Evolutionary conservation across 768 basidiomycete species (phyloP).

Genomic region (Podaxis rugospora): DNA sequence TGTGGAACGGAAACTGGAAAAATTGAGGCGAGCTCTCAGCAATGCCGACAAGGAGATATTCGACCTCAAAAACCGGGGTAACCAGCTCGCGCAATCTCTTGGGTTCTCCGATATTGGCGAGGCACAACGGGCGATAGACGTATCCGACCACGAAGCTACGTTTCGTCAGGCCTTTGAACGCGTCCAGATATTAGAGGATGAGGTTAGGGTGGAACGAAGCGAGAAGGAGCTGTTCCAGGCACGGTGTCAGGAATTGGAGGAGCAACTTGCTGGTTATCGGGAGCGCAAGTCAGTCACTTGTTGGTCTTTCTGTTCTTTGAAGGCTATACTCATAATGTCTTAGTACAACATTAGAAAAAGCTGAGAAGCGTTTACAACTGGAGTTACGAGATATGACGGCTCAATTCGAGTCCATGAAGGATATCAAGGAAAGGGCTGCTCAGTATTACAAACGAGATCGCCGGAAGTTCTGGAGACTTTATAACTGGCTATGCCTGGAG

Average conservation of each 20-base stretch:
- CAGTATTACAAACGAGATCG: conserved; percentile 36
- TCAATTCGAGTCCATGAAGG: conserved; percentile 41
- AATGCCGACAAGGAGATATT: conserved; percentile 30
- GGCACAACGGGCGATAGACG: conserved; percentile 36
- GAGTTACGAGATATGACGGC: conserved; percentile 32
- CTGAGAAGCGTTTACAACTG: conserved; percentile 10
- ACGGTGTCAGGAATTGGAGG: conserved; percentile 18
- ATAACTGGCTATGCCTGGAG: conserved; percentile 27
- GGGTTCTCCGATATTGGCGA: conserved; percentile 41
- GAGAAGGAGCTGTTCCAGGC: conserved; percentile 21
- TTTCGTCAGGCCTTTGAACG: conserved; percentile 34
- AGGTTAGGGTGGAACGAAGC: conserved; percentile 19
- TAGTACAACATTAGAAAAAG: conserved; percentile 4
- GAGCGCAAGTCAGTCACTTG: neutral
- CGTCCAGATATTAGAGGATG: conserved; percentile 26
- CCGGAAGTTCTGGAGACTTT: conserved; percentile 46
- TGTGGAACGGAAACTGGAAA: conserved; percentile 23
- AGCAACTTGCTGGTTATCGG: conserved; percentile 15
- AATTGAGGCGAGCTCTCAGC: conserved; percentile 27
- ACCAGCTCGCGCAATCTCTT: conserved; percentile 35
- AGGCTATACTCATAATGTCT: neutral
- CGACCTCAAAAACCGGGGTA: conserved; percentile 30
- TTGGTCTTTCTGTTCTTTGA: too few relatives aligned
- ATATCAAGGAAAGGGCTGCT: conserved; percentile 39
- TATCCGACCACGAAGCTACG: conserved; percentile 26